Conservation (phyloP, 75 land plant species). For the Isoetes taiwanensis region DNA sequence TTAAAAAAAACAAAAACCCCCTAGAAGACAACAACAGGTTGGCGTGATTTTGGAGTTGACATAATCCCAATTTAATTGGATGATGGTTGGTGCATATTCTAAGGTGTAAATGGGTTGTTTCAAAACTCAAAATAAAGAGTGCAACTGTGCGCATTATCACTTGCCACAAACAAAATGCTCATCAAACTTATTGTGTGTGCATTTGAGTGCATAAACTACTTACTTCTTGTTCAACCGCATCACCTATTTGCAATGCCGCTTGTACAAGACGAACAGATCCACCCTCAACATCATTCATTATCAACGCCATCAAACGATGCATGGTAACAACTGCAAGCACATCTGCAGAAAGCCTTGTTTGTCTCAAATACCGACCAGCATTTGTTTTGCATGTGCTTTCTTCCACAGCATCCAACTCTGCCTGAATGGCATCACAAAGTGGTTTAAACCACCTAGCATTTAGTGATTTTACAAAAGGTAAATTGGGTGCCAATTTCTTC, state of each 20-base stretch:
- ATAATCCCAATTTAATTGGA: too few species aligned
- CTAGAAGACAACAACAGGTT: too few species aligned
- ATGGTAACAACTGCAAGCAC: conserved; percentile 90
- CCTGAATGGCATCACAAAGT: too few species aligned
- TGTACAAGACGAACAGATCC: conserved; percentile 41
- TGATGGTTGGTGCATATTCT: too few species aligned
- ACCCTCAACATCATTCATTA: conserved; percentile 38
- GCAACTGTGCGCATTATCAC: too few species aligned
- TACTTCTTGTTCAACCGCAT: conserved; percentile 92
- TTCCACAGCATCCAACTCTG: too few species aligned
- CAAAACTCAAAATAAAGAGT: too few species aligned
- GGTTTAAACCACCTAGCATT: too few species aligned
- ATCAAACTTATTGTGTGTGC: background rate
- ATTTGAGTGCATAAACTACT: background rate
- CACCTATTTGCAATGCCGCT: conserved; percentile 58
- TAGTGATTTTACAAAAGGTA: conserved; percentile 81
- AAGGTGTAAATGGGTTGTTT: too few species aligned
- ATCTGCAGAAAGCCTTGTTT: conserved; percentile 63
- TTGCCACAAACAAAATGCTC: background rate
- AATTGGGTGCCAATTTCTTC: conserved; percentile 76
- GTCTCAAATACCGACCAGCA: conserved; percentile 34
- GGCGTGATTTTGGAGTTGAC: too few species aligned
- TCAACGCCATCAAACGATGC: conserved; percentile 71
- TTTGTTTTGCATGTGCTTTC: conserved; percentile 6
- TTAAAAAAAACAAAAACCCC: too few species aligned